These are phyloP conservation scores for Ulmus americana DNA, from an alignment of 331 rosid species.

Conservation along the genomic window DNA sequence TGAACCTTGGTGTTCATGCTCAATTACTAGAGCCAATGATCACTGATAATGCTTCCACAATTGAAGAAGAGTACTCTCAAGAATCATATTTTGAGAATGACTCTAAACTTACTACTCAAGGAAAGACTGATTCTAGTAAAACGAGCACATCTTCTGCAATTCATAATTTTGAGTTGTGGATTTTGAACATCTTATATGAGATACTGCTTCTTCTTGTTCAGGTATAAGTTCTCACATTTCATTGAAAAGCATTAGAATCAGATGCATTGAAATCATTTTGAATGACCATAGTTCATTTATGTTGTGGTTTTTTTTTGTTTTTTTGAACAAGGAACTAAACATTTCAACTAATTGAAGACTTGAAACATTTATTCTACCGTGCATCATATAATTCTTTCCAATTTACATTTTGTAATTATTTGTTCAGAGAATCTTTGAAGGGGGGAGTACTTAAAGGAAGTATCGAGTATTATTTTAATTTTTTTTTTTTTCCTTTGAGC, in stretches of 20 bases:
- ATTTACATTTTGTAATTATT: too few relatives aligned
- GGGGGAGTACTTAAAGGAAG: too few relatives aligned
- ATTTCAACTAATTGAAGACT: not conserved
- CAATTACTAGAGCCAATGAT: conserved; percentile 82
- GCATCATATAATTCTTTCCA: too few relatives aligned
- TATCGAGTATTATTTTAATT: too few relatives aligned
- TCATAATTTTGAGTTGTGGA: conserved; percentile 76
- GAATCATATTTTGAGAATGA: conserved; percentile 72
- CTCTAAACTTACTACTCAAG: conserved; percentile 55
- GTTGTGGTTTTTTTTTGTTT: not conserved
- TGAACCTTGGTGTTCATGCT: conserved; percentile 98
- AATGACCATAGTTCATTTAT: too few relatives aligned
- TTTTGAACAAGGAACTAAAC: not conserved
- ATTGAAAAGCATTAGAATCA: not conserved
- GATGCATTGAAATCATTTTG: not conserved
- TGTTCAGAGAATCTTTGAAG: too few relatives aligned
- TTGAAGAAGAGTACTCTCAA: conserved; percentile 85
- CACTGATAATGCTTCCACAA: conserved; percentile 50
- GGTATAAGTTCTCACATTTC: conserved; percentile 42
- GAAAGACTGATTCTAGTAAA: conserved; percentile 41
- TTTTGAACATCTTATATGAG: conserved; percentile 81
- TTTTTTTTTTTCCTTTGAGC: too few relatives aligned
- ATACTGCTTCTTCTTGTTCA: conserved; percentile 92
- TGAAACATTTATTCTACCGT: too few relatives aligned
- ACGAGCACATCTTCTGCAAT: conserved; percentile 58